Percentiles rank a stretch among this genome's conserved stretches.
Conservation (phyloP, 768 basidiomycete genomes). For the Leccinum barrowsii region DNA sequence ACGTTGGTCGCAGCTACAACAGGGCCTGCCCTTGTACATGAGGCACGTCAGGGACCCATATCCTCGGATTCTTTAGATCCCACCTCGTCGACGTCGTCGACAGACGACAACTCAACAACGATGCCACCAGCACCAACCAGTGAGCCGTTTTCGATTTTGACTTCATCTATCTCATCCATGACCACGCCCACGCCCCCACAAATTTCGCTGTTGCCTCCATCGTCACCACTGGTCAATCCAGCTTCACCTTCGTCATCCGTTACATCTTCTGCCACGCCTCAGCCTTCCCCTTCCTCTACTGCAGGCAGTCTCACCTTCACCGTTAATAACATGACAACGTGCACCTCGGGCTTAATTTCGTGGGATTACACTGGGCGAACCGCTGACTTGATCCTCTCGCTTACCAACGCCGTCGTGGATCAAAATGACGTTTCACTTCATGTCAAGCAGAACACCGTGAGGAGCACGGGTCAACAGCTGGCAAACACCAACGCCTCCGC, state of each 20-base stretch:
- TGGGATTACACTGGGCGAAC: conserved; percentile 41
- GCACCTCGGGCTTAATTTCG: conserved; percentile 29
- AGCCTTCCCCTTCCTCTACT: conserved; percentile 12
- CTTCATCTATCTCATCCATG: conserved; percentile 4
- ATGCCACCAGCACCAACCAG: conserved; percentile 16
- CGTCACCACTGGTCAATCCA: conserved; percentile 4
- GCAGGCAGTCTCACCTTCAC: conserved; percentile 19
- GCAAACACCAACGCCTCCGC: conserved; percentile 24
- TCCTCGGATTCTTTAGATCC: conserved; percentile 3
- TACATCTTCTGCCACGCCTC: conserved; percentile 13
- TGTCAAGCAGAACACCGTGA: background rate
- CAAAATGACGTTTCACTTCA: conserved; percentile 11
- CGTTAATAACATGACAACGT: conserved; percentile 34
- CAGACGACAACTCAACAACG: background rate
- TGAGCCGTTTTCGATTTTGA: conserved; percentile 9
- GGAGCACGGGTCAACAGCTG: conserved; percentile 22
- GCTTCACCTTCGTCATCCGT: conserved; percentile 8
- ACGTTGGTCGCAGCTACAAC: conserved; percentile 16
- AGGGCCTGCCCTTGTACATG: conserved; percentile 10
- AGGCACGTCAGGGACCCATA: conserved; percentile 23
- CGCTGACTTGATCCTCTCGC: conserved; percentile 30
- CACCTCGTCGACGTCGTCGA: conserved; percentile 4
- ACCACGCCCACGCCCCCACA: background rate
- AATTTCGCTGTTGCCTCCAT: background rate
- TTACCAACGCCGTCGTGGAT: conserved; percentile 40